phyloP scores from a whole-genome alignment of 768 basidiomycete species.

The Tulasnella calospora region DNA sequence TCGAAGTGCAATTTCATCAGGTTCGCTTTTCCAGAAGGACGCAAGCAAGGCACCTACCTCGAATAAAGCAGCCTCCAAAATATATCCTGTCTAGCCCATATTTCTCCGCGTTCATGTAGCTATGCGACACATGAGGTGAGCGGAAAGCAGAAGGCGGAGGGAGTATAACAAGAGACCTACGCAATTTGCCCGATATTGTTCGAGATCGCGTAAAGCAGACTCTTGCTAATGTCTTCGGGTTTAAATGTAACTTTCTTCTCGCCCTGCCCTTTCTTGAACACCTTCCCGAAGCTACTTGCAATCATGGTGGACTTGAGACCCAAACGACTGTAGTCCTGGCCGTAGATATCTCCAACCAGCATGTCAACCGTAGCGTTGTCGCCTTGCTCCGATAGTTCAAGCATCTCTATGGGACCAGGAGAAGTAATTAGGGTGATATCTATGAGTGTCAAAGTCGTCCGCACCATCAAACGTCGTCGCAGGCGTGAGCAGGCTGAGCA shows the following conservation, averaged over 20 bases:
- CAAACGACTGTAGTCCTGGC: slow-evolving; percentile 91
- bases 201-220: slow-evolving; percentile 90
- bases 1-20: not conserved
- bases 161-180: slow-evolving; percentile 52
- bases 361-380: slow-evolving; percentile 94
- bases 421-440: slow-evolving; percentile 17
- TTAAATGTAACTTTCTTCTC: slow-evolving; percentile 72
- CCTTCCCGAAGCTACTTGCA: slow-evolving; percentile 97
- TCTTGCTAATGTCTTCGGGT: slow-evolving; percentile 90
- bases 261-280: slow-evolving; percentile 75
- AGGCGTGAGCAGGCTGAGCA: slow-evolving; percentile 90
- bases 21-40: not conserved
- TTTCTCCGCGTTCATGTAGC: slow-evolving; percentile 99
- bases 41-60: slow-evolving; percentile 53
- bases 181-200: slow-evolving; percentile 99
- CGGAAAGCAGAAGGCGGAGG: not conserved
- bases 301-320: slow-evolving; percentile 98
- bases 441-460: not conserved
- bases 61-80: slow-evolving; percentile 98
- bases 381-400: slow-evolving; percentile 85
- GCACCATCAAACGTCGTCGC: slow-evolving; percentile 92
- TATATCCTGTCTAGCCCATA: slow-evolving; percentile 95
- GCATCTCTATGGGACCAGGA: slow-evolving; percentile 68
- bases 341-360: slow-evolving; percentile 99
- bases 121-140: slow-evolving; percentile 34